Percentiles rank a stretch among this genome's conserved stretches.
Conservation (phyloP, 2,329 filamentous ascomycete species). For the Fusarium nygamai region DNA sequence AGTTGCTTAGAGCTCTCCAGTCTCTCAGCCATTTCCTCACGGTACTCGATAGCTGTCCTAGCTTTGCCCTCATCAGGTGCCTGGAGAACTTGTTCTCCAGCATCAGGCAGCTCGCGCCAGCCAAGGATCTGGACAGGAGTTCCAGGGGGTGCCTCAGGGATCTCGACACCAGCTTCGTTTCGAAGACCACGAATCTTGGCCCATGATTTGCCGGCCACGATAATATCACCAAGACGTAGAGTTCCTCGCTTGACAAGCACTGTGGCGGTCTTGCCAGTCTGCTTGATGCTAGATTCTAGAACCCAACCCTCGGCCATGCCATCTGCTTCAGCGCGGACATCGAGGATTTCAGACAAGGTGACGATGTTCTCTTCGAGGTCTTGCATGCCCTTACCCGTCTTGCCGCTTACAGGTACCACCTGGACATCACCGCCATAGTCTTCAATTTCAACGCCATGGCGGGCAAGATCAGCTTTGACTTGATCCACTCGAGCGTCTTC, state of each 20-base stretch:
- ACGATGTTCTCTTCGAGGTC: conserved; percentile 92
- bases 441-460: conserved; percentile 89
- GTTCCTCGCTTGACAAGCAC: conserved; percentile 90
- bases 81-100: conserved; percentile 89
- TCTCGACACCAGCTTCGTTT: conserved; percentile 81
- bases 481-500: conserved; percentile 80
- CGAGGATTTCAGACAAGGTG: conserved; percentile 87
- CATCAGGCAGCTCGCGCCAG: conserved; percentile 85
- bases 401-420: conserved; percentile 89
- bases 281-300: conserved; percentile 89
- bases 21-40: conserved; percentile 76
- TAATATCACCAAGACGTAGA: conserved; percentile 78
- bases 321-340: conserved; percentile 82
- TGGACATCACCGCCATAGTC: conserved; percentile 96
- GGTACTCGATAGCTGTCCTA: conserved; percentile 79
- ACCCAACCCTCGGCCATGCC: conserved; percentile 92
- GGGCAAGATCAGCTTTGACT: conserved; percentile 87
- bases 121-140: conserved; percentile 92
- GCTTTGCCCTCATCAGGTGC: conserved; percentile 81
- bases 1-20: conserved; percentile 82
- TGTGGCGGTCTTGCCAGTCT: conserved; percentile 85
- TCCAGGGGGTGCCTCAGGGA: conserved; percentile 82
- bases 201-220: conserved; percentile 91
- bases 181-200: conserved; percentile 83
- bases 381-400: conserved; percentile 90